phyloP scores from a whole-genome alignment of 2,329 filamentous ascomycete genomes.

The Blastomyces parvus region DNA sequence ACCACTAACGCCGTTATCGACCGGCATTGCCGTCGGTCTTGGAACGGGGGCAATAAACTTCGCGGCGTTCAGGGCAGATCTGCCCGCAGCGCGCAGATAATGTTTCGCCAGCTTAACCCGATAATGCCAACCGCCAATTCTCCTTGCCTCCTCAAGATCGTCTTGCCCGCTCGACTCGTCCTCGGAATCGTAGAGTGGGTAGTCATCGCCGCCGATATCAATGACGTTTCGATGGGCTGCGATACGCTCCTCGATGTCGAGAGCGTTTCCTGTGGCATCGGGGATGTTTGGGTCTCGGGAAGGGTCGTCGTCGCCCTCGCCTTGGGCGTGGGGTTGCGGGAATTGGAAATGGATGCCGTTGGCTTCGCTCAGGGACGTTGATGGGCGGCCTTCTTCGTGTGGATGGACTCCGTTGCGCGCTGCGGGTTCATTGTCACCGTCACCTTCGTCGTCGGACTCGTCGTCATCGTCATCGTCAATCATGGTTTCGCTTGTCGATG shows the following conservation, averaged over 20 bases:
- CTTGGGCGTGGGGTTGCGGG: conserved; percentile 8
- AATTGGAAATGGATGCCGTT: background rate
- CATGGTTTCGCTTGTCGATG: conserved; percentile 66
- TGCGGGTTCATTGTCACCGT: conserved; percentile 24
- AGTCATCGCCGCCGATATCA: conserved; percentile 55
- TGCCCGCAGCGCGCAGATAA: conserved; percentile 42
- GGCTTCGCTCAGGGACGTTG: background rate
- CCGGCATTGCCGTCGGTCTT: conserved; percentile 31
- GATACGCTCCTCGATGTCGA: conserved; percentile 80
- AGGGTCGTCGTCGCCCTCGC: conserved; percentile 28
- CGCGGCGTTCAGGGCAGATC: conserved; percentile 38
- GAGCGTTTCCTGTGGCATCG: conserved; percentile 37
- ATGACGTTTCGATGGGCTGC: conserved; percentile 48
- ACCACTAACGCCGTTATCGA: conserved; percentile 20
- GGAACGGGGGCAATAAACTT: conserved; percentile 49
- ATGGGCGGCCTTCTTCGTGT: conserved; percentile 18
- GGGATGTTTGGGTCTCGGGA: conserved; percentile 41
- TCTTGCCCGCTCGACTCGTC: conserved; percentile 70
- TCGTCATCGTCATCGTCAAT: conserved; percentile 63
- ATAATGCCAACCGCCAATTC: conserved; percentile 68
- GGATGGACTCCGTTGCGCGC: conserved; percentile 12
- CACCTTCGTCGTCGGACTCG: conserved; percentile 57
- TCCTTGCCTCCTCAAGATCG: conserved; percentile 65
- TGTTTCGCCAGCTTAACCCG: conserved; percentile 50
- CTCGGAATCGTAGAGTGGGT: conserved; percentile 83